Percentiles rank a stretch among this genome's conserved stretches.
Evolutionary conservation across 352 stramenopile genomes (phyloP).

Genomic region (Pythium brassicae): DNA sequence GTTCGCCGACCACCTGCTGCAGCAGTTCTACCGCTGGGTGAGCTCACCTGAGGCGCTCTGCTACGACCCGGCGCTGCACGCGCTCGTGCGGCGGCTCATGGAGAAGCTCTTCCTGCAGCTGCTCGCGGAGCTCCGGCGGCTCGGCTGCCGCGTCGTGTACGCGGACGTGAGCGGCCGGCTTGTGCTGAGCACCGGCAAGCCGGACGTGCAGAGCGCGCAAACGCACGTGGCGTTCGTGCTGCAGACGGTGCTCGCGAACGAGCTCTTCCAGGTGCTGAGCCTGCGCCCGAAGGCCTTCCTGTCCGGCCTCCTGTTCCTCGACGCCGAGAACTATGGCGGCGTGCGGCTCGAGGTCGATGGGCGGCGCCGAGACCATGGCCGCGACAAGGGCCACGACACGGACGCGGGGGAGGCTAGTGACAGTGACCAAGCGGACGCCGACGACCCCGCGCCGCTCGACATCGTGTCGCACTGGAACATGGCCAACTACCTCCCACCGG

Average conservation of each 20-base stretch:
- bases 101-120: constrained; percentile 91
- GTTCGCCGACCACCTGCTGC: constrained; percentile 94
- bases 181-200: constrained; percentile 64
- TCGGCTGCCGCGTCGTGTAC: constrained; percentile 95
- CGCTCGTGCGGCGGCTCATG: constrained; percentile 95
- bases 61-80: constrained; percentile 93
- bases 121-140: constrained; percentile 90
- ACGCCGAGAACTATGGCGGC: constrained; percentile 95
- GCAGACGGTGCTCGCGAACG: constrained; percentile 84
- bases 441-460: constrained; percentile 34
- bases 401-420: too few species aligned
- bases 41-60: constrained; percentile 88
- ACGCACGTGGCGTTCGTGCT: constrained; percentile 96
- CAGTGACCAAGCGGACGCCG: constrained; percentile 21
- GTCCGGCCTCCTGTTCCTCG: constrained; percentile 92
- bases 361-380: constrained; percentile 11
- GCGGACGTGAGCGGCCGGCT: constrained; percentile 77
- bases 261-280: constrained; percentile 80
- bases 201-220: constrained; percentile 79
- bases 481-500: constrained; percentile 76
- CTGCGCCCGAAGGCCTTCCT: constrained; percentile 83
- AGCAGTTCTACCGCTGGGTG: constrained; percentile 95
- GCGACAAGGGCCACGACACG: too few species aligned
- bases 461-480: constrained; percentile 90
- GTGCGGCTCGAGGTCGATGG: constrained; percentile 64